Base-by-base conservation (phyloP, 1,139 yeast species). In the Kazachstania sp. region DNA sequence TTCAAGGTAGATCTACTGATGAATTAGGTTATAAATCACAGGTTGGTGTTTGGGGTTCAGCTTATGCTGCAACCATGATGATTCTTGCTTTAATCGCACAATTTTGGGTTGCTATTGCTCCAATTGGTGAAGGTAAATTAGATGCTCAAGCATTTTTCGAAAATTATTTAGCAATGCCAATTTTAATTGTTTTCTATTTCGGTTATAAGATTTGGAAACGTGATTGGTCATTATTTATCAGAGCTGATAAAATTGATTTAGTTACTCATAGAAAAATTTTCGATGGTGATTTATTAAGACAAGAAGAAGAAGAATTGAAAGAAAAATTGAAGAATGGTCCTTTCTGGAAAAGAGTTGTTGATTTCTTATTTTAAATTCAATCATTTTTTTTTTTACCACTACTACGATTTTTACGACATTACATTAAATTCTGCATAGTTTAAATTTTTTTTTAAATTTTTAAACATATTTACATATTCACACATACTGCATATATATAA, bases 201-300 rank as follows among this genome's bases (percentile, higher is more conserved):
- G 71, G 71, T 54, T 84, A 83, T 71, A 74, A 80, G 57, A 28
- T 79, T 23, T 81, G 78, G 75, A 74, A 72, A 55, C 74, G 70
- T 53, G 78, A 79, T 61, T 81, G 79, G 78, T 72, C 59, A 43
- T 57, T 78, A 26, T 75, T 64, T 56, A 69, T 75, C 58, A 72
- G 74, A 54, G 75, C 81, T 41, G 63, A 69, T 47, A 77, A 81
- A 49, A 75, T 83, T 53, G 87, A 82, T 62, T 66, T 83, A 50
- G 86, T 81, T 56, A 72, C 81, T 36, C 88, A 88, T 63, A 79
- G 88, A 75, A 77, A 85, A 62, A 83, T 80, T 53, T 68, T 77
- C 51, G 90, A 83, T 61, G 68, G 81, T 58, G 90, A 83, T 54
- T 70, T 80, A 48, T 70, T 82, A 58, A 80, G 72, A 64, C 85